A percentile compares a stretch with the other conserved stretches of the same genome.
Conservation (phyloP, 768 basidiomycete species). For the Boletus pseudo-olivaceus region DNA sequence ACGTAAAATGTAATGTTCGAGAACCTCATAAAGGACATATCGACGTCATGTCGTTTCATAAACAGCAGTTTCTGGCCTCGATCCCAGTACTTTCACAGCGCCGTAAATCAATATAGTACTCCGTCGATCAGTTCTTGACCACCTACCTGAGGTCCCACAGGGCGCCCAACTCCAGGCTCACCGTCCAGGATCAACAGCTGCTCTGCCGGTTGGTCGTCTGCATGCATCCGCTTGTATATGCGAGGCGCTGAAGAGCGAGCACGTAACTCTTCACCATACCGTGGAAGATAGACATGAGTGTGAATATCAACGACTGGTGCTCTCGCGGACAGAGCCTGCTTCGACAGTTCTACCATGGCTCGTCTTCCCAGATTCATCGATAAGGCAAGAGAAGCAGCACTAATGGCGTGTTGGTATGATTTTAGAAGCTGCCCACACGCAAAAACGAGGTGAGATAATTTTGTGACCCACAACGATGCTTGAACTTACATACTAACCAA, state of each 20-base stretch:
- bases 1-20: conserved; percentile 4
- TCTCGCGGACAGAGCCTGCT: conserved; percentile 14
- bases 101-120: conserved; percentile 8
- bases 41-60: conserved; percentile 81
- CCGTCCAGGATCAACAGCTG: conserved; percentile 75
- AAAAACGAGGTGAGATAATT: conserved; percentile 18
- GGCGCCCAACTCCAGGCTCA: conserved; percentile 75
- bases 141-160: conserved; percentile 71
- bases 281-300: conserved; percentile 81
- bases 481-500: conserved; percentile 14
- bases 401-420: conserved; percentile 6
- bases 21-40: conserved; percentile 75
- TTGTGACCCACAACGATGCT: conserved; percentile 7
- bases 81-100: conserved; percentile 63
- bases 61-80: conserved; percentile 73
- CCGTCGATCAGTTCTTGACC: background rate
- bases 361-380: conserved; percentile 27
- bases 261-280: conserved; percentile 69
- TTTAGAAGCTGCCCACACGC: conserved; percentile 10
- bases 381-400: conserved; percentile 14
- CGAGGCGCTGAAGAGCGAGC: conserved; percentile 61
- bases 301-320: conserved; percentile 72
- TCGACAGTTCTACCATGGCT: conserved; percentile 26
- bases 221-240: conserved; percentile 47
- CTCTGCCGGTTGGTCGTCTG: conserved; percentile 54